Conservation (phyloP, 805 yeast species). For the Lachancea kluyveri region DNA sequence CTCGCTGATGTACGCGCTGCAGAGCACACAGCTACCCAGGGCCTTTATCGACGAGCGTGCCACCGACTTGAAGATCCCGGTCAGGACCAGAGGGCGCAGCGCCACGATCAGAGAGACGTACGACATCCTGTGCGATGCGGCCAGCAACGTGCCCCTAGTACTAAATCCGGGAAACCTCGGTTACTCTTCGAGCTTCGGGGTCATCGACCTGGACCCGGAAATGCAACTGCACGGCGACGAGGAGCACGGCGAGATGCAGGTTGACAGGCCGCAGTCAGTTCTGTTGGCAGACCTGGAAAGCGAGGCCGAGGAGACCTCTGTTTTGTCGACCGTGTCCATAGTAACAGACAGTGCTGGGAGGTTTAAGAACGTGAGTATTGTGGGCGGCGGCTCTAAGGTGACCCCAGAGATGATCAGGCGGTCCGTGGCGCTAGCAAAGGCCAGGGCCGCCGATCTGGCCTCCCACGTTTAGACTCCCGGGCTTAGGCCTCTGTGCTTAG, state of each 20-base stretch:
- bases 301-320: constrained; percentile 68
- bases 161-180: constrained; percentile 37
- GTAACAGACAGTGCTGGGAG: constrained; percentile 23
- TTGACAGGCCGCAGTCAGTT: constrained; percentile 29
- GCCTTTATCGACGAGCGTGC: constrained; percentile 62
- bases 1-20: constrained; percentile 57
- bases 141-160: constrained; percentile 32
- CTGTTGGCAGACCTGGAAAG: constrained; percentile 76
- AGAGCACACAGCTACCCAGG: constrained; percentile 55
- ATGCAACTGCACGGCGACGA: constrained; percentile 22
- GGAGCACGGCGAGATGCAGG: constrained; percentile 31
- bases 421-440: constrained; percentile 42
- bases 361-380: constrained; percentile 40
- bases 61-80: constrained; percentile 44
- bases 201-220: constrained; percentile 40
- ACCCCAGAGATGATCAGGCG: constrained; percentile 41
- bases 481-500: neutral
- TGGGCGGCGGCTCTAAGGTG: constrained; percentile 44
- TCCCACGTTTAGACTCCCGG: neutral
- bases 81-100: constrained; percentile 46
- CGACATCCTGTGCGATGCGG: constrained; percentile 52
- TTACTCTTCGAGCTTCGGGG: constrained; percentile 50
- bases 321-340: constrained; percentile 47
- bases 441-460: constrained; percentile 38
- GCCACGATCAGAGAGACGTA: constrained; percentile 42